These are phyloP conservation scores for Thielaviopsis musarum DNA, from an alignment of 2,329 filamentous ascomycete species.

Conservation along the genomic window DNA sequence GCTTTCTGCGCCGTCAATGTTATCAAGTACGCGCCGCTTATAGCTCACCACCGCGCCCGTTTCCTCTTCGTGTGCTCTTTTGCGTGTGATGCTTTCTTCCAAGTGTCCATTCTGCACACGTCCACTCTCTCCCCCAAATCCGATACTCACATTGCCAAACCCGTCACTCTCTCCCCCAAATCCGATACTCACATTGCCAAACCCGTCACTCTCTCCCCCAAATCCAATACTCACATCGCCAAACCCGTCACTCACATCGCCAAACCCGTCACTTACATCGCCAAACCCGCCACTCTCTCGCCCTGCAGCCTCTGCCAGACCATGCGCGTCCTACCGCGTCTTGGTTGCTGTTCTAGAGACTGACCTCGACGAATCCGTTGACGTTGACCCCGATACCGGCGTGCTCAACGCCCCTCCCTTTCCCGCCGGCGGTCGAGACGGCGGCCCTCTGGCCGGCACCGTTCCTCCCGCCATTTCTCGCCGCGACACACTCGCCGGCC, in stretches of 20 bases:
- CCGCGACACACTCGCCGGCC: not conserved
- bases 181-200: too few relatives aligned
- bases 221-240: too few relatives aligned
- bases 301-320: not conserved
- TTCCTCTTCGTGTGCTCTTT: not conserved
- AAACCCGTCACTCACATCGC: too few relatives aligned
- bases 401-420: not conserved
- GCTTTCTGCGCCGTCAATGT: too few relatives aligned
- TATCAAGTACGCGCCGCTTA: not conserved
- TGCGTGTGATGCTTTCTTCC: not conserved
- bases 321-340: constrained; percentile 3
- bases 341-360: constrained; percentile 3
- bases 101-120: too few relatives aligned
- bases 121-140: too few relatives aligned
- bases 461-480: not conserved
- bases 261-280: too few relatives aligned
- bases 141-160: too few relatives aligned
- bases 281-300: too few relatives aligned
- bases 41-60: not conserved
- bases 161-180: too few relatives aligned
- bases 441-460: constrained; percentile 1
- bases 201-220: too few relatives aligned
- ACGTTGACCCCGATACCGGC: not conserved
- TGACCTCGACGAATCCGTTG: not conserved
- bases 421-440: not conserved